phyloP scores from a whole-genome alignment of 108 stramenopile species.

The Skeletonema marinoi region DNA sequence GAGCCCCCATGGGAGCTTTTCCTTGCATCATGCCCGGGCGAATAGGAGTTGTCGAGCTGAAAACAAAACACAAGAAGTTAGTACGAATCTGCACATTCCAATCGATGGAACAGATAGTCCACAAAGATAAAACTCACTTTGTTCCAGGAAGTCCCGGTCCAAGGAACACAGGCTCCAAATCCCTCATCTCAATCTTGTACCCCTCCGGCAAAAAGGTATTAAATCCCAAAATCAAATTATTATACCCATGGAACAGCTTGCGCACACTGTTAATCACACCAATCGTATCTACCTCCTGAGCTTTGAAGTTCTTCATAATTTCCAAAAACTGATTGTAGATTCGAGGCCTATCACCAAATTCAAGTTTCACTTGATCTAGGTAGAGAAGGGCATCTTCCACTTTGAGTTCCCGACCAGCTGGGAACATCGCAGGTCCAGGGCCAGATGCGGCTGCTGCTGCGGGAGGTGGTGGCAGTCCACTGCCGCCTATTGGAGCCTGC shows the following conservation, averaged over 20 bases:
- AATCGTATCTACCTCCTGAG: slow-evolving; percentile 91
- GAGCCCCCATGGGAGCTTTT: slow-evolving; percentile 6
- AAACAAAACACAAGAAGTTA: background rate
- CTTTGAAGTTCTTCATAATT: slow-evolving; percentile 98
- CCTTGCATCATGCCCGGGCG: slow-evolving; percentile 9
- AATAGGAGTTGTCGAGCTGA: background rate
- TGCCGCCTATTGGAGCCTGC: background rate
- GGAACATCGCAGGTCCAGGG: slow-evolving; percentile 10
- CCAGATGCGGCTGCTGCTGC: background rate
- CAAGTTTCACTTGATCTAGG: slow-evolving; percentile 90
- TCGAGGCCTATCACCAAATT: slow-evolving; percentile 94
- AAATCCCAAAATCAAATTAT: slow-evolving; percentile 93
- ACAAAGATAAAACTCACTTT: slow-evolving; percentile 7
- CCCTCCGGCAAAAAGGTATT: slow-evolving; percentile 95
- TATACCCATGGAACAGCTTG: slow-evolving; percentile 89
- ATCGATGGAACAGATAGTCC: background rate
- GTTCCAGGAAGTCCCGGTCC: slow-evolving; percentile 44
- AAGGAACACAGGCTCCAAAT: slow-evolving; percentile 59
- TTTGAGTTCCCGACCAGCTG: slow-evolving; percentile 64
- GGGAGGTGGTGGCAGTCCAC: slow-evolving; percentile 5
- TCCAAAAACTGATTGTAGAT: slow-evolving; percentile 99
- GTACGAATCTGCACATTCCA: background rate
- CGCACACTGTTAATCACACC: slow-evolving; percentile 87
- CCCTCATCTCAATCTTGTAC: slow-evolving; percentile 90
- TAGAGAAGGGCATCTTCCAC: slow-evolving; percentile 92